Evolutionary conservation across 1,284 basidiomycete species (phyloP).

Genomic region (Megacollybia platyphylla): DNA sequence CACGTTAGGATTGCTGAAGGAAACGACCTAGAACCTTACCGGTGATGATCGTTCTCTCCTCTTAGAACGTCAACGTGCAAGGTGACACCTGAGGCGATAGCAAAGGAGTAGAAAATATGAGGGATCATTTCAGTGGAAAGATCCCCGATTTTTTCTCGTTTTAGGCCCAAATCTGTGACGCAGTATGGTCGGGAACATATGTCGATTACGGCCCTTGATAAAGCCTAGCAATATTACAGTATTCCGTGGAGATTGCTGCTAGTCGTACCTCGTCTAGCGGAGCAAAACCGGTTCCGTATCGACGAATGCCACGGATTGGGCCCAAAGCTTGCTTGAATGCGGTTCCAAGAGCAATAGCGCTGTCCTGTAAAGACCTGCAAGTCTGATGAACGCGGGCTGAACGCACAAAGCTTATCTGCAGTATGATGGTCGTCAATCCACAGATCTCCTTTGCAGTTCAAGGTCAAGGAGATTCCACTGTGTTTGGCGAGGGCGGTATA

Average conservation of each 20-base stretch:
- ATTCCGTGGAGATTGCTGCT: constrained; percentile 2
- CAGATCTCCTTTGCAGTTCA: constrained; percentile 91
- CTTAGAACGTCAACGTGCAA: constrained; percentile 90
- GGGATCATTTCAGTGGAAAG: constrained; percentile 97
- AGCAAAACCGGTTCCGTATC: constrained; percentile 95
- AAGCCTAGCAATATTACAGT: constrained; percentile 41
- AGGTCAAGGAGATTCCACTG: constrained; percentile 78
- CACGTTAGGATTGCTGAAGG: constrained; percentile 3
- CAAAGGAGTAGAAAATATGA: constrained; percentile 88
- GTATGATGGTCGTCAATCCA: constrained; percentile 99
- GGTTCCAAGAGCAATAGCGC: constrained; percentile 83
- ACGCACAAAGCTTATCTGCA: constrained; percentile 60
- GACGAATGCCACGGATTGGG: constrained; percentile 86
- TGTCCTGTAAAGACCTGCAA: constrained; percentile 57
- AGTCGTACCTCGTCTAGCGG: constrained; percentile 82
- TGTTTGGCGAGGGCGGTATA: constrained; percentile 91
- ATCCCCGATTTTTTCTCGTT: constrained; percentile 95
- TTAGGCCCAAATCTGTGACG: constrained; percentile 80
- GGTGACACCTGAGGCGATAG: constrained; percentile 83
- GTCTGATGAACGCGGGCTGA: constrained; percentile 6
- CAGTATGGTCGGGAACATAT: constrained; percentile 97
- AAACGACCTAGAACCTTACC: constrained; percentile 35
- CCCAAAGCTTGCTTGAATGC: constrained; percentile 96
- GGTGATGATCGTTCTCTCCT: constrained; percentile 97
- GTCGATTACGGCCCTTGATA: constrained; percentile 93